These are phyloP conservation scores for Penicillium aurantiogriseum DNA, from an alignment of 2,329 filamentous ascomycete genomes.

Conservation along the genomic window DNA sequence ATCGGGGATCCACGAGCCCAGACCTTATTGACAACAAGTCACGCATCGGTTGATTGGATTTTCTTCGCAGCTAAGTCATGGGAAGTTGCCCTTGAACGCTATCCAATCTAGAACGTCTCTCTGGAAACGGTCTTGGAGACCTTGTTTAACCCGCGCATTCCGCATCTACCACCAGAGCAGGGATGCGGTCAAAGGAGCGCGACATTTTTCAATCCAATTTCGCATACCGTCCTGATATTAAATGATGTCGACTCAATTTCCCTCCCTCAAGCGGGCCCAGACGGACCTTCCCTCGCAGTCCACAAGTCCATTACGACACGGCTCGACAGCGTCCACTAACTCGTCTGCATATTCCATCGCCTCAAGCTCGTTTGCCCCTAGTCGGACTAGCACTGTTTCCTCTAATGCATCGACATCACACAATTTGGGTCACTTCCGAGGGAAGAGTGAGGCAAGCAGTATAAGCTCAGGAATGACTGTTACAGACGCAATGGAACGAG, in stretches of 20 bases:
- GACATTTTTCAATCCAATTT: constrained; percentile 27
- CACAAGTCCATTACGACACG: constrained; percentile 52
- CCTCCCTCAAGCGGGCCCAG: constrained; percentile 39
- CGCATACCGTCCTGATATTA: constrained; percentile 30
- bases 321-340: constrained; percentile 55
- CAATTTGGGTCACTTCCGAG: constrained; percentile 64
- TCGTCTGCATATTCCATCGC: constrained; percentile 54
- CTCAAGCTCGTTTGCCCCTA: constrained; percentile 52
- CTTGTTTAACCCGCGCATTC: constrained; percentile 15
- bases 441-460: constrained; percentile 68
- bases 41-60: not conserved
- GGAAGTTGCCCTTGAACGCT: constrained; percentile 11
- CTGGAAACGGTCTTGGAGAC: not conserved
- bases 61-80: not conserved
- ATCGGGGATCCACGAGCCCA: constrained; percentile 10
- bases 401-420: constrained; percentile 65
- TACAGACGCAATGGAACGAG: constrained; percentile 21
- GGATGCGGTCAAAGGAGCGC: constrained; percentile 41
- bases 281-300: constrained; percentile 42
- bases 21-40: not conserved
- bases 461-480: constrained; percentile 45
- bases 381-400: constrained; percentile 67
- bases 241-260: constrained; percentile 42
- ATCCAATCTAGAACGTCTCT: not conserved
- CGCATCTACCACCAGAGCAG: constrained; percentile 35